A percentile compares a stretch with the other conserved stretches of the same genome.
phyloP scores from a whole-genome alignment of 208 protist species.

The Porcisia hertigi region DNA sequence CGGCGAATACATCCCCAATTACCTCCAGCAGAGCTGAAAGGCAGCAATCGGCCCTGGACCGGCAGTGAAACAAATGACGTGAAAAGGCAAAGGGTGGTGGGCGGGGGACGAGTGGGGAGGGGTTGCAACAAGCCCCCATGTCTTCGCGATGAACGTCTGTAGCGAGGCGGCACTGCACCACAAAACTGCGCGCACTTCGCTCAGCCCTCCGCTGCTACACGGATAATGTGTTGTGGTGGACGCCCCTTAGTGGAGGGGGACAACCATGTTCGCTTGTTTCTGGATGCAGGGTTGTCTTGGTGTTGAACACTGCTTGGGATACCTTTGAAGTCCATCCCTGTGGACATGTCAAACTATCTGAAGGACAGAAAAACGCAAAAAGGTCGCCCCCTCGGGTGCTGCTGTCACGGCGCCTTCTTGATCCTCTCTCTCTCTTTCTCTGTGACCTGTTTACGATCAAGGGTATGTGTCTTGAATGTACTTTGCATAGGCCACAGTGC shows the following conservation, averaged over 20 bases:
- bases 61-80: background rate
- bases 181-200: background rate
- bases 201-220: background rate
- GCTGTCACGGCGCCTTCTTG: background rate
- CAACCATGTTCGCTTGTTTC: too few relatives aligned
- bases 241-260: background rate
- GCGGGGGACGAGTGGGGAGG: too few relatives aligned
- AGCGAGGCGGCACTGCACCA: background rate
- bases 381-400: background rate
- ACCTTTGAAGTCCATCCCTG: background rate
- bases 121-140: too few relatives aligned
- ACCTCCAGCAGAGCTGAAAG: slow-evolving; percentile 12
- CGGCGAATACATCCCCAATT: slow-evolving; percentile 25
- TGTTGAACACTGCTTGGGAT: background rate
- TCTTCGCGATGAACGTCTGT: background rate
- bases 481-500: background rate
- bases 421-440: background rate
- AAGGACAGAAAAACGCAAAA: too few relatives aligned
- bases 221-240: background rate
- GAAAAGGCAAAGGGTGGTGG: background rate
- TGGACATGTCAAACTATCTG: background rate
- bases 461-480: background rate
- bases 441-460: background rate
- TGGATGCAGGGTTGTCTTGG: background rate
- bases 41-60: background rate